phyloP scores from a whole-genome alignment of 331 rosid species.

The Arachis monticola region DNA sequence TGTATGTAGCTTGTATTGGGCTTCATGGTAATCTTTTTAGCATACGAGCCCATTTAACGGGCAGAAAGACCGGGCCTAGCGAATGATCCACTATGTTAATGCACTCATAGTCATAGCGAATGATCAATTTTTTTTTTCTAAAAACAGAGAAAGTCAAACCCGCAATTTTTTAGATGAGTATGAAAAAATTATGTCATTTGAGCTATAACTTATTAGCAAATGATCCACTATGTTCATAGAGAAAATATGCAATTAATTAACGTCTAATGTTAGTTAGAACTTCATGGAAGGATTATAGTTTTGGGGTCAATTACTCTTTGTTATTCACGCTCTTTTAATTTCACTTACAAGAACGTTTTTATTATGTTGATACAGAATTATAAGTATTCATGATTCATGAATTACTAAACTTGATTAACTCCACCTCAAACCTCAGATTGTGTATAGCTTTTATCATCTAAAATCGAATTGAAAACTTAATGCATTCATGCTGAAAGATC shows the following conservation, averaged over 20 bases:
- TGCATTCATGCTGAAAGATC: too few species aligned
- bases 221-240: conserved; percentile 39
- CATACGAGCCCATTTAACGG: too few species aligned
- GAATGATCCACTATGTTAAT: too few species aligned
- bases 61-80: conserved; percentile 16
- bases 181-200: too few species aligned
- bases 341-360: not conserved
- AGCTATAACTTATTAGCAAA: too few species aligned
- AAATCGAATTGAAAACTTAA: too few species aligned
- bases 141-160: too few species aligned
- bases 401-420: not conserved
- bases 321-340: conserved; percentile 13
- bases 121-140: too few species aligned
- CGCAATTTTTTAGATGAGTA: too few species aligned
- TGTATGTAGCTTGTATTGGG: too few species aligned
- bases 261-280: conserved; percentile 46
- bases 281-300: conserved; percentile 6
- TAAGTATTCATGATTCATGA: not conserved
- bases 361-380: not conserved
- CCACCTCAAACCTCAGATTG: not conserved
- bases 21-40: conserved; percentile 12
- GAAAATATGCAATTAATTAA: conserved; percentile 77
- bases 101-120: too few species aligned
- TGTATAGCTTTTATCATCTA: not conserved
- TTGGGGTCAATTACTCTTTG: conserved; percentile 16